Evolutionary conservation across 148 eudicot species (phyloP).

Genomic region (Spergularia bocconei): DNA sequence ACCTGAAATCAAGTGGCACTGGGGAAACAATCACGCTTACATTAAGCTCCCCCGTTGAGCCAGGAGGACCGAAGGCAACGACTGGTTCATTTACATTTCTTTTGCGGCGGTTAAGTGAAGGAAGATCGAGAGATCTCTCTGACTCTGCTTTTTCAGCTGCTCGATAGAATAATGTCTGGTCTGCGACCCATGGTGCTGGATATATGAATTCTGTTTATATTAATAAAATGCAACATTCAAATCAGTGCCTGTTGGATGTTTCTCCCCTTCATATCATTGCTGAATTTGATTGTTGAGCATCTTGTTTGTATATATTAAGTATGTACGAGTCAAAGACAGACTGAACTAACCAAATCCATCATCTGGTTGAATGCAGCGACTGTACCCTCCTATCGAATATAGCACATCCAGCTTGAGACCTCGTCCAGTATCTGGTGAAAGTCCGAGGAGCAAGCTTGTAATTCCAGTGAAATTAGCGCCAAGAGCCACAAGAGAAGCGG

Average conservation of each 20-base stretch:
- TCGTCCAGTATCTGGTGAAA: constrained; percentile 69
- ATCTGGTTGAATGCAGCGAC: constrained; percentile 58
- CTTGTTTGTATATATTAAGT: background rate
- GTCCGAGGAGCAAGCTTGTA: constrained; percentile 74
- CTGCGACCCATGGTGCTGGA: constrained; percentile 88
- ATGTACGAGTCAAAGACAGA: background rate
- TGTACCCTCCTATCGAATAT: constrained; percentile 69
- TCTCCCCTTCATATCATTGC: no score
- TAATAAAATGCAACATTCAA: background rate
- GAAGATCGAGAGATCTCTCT: constrained; percentile 72
- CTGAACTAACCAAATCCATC: constrained; percentile 75
- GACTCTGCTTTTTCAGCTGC: constrained; percentile 61
- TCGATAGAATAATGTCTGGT: constrained; percentile 64
- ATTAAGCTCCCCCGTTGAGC: constrained; percentile 85
- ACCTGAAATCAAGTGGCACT: constrained; percentile 88
- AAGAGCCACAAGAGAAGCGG: constrained; percentile 70
- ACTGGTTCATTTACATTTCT: constrained; percentile 66
- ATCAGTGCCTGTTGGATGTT: constrained; percentile 1
- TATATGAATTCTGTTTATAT: constrained; percentile 68
- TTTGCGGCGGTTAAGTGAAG: constrained; percentile 42
- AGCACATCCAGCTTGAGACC: constrained; percentile 75
- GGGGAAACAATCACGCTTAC: constrained; percentile 87
- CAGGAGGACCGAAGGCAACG: constrained; percentile 92
- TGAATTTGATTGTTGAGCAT: background rate
- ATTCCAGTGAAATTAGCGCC: constrained; percentile 87